Evolutionary conservation across 2,329 filamentous ascomycete genomes (phyloP).

Genomic region (Xylariaceae sp.): DNA sequence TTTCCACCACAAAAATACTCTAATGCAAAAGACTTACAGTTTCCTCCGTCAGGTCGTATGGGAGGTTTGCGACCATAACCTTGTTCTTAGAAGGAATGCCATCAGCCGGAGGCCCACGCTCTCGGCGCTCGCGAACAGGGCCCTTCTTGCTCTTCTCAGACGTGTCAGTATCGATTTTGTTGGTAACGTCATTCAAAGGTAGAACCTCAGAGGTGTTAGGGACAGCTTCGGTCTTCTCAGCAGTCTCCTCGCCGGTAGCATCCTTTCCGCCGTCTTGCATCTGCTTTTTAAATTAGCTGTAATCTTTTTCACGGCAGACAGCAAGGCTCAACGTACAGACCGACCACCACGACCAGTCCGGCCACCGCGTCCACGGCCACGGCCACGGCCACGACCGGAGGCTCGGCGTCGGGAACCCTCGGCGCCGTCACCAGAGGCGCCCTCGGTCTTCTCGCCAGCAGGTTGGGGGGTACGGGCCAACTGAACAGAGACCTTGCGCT

Average conservation of each 20-base stretch:
- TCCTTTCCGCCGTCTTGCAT: slow-evolving; percentile 43
- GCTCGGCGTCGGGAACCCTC: slow-evolving; percentile 60
- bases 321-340: slow-evolving; percentile 40
- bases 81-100: slow-evolving; percentile 98
- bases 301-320: slow-evolving; percentile 15
- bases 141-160: slow-evolving; percentile 41
- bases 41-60: slow-evolving; percentile 95
- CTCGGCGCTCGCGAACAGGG: slow-evolving; percentile 55
- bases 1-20: background rate
- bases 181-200: slow-evolving; percentile 52
- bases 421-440: slow-evolving; percentile 65
- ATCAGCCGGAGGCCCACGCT: slow-evolving; percentile 95
- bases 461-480: slow-evolving; percentile 95
- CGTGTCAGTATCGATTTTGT: slow-evolving; percentile 39
- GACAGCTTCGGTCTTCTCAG: slow-evolving; percentile 41
- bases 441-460: slow-evolving; percentile 68
- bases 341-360: slow-evolving; percentile 58
- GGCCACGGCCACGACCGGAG: slow-evolving; percentile 61
- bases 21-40: slow-evolving; percentile 56
- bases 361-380: slow-evolving; percentile 60
- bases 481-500: slow-evolving; percentile 98
- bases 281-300: background rate
- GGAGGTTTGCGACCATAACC: slow-evolving; percentile 99
- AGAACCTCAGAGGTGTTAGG: slow-evolving; percentile 49
- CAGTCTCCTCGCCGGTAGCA: slow-evolving; percentile 42